A percentile compares a stretch with the other conserved stretches of the same genome.
Evolutionary conservation across 2,329 filamentous ascomycete genomes (phyloP).

Genomic region (Aspergillus felis): DNA sequence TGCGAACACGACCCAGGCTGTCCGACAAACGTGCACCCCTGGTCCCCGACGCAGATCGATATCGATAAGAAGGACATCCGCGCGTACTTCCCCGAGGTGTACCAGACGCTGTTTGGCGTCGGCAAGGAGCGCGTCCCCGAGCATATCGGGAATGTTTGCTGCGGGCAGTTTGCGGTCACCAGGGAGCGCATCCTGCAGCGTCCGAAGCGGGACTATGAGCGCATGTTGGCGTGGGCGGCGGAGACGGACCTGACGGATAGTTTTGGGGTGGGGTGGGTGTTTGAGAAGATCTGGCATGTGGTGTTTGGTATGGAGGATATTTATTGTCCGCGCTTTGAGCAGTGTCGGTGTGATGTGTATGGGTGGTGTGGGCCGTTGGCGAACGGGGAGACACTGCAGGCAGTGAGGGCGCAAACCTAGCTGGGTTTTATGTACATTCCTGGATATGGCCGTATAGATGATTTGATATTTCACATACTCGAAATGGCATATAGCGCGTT

Average conservation of each 20-base stretch:
- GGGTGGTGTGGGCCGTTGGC: slow-evolving; percentile 21
- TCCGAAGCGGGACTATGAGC: slow-evolving; percentile 27
- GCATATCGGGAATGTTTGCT: slow-evolving; percentile 31
- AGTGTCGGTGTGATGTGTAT: slow-evolving; percentile 28
- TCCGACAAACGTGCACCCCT: slow-evolving; percentile 35
- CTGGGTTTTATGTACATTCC: neutral
- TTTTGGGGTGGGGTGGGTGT: slow-evolving; percentile 27
- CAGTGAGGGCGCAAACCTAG: neutral
- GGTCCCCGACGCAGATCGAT: slow-evolving; percentile 18
- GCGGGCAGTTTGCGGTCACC: slow-evolving; percentile 34
- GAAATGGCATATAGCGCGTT: neutral
- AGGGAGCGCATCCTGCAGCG: slow-evolving; percentile 26
- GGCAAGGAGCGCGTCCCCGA: slow-evolving; percentile 19
- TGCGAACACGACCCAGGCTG: slow-evolving; percentile 37
- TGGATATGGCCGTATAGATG: neutral
- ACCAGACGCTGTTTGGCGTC: slow-evolving; percentile 23
- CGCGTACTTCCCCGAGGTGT: slow-evolving; percentile 24
- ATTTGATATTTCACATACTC: neutral
- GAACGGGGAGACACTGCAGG: neutral
- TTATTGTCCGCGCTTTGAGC: slow-evolving; percentile 24
- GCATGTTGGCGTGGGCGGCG: slow-evolving; percentile 30
- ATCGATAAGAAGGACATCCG: slow-evolving; percentile 22
- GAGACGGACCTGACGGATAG: slow-evolving; percentile 28
- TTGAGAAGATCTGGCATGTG: slow-evolving; percentile 33
- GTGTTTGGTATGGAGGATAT: slow-evolving; percentile 26